Conservation (phyloP, 2,329 filamentous ascomycete species). For the Pyrenochaeta sp. region DNA sequence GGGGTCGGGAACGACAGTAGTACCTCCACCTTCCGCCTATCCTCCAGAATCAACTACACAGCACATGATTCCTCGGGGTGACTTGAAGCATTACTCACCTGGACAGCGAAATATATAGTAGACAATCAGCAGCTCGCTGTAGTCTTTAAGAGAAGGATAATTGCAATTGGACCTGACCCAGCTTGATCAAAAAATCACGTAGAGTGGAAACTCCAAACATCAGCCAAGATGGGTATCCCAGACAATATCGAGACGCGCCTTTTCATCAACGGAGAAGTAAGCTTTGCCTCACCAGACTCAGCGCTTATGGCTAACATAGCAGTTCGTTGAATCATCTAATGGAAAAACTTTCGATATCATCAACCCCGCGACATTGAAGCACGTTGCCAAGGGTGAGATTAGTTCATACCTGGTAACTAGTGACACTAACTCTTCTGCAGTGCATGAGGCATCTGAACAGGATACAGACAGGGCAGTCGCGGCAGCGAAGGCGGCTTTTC, state of each 20-base stretch:
- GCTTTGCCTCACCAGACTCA: neutral
- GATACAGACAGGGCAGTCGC: conserved; percentile 76
- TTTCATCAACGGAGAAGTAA: conserved; percentile 48
- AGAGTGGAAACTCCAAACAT: neutral
- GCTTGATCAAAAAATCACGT: neutral
- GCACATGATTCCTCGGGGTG: neutral
- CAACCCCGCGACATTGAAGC: conserved; percentile 83
- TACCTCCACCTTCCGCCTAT: neutral
- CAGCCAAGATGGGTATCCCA: conserved; percentile 33
- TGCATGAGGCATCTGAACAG: conserved; percentile 44
- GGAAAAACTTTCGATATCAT: conserved; percentile 68
- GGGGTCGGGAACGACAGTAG: conserved; percentile 17
- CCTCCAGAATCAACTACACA: neutral
- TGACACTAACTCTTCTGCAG: conserved; percentile 23
- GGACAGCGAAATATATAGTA: neutral
- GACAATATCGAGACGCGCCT: conserved; percentile 45
- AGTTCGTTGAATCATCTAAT: conserved; percentile 44
- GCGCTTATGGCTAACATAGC: conserved; percentile 7
- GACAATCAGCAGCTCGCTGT: neutral
- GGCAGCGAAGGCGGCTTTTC: conserved; percentile 70
- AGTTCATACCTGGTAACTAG: neutral
- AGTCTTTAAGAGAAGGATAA: neutral
- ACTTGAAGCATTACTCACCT: neutral
- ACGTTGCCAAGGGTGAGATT: conserved; percentile 76
- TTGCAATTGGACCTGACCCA: neutral